A percentile compares a stretch with the other conserved stretches of the same genome.
Evolutionary conservation across 2,329 filamentous ascomycete species (phyloP).

Genomic region (Paracorniculantispora psalliotae): DNA sequence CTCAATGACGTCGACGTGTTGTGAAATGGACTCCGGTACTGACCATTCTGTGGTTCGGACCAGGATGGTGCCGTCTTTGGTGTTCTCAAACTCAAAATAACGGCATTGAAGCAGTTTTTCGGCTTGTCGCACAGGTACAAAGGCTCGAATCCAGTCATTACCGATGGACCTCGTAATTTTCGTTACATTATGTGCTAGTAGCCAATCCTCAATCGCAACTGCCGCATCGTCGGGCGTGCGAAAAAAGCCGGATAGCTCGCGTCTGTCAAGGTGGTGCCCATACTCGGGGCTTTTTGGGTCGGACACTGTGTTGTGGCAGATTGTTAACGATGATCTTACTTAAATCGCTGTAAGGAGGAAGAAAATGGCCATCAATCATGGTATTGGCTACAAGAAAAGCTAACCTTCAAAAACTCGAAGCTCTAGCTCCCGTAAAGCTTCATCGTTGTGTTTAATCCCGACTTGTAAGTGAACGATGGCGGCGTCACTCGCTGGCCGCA

Average conservation of each 20-base stretch:
- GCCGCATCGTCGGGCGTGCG: not conserved
- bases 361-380: no score
- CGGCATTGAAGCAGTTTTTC: conserved; percentile 4
- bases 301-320: not conserved
- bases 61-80: not conserved
- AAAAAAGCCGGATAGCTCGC: not conserved
- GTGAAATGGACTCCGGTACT: not conserved
- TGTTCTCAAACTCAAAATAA: conserved; percentile 11
- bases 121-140: not conserved
- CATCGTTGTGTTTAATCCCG: not conserved
- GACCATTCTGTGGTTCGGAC: conserved; percentile 10
- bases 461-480: conserved; percentile 4
- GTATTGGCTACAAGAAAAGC: not conserved
- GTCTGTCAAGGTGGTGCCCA: not conserved
- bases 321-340: no score
- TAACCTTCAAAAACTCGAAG: conserved; percentile 4
- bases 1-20: conserved; percentile 4
- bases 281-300: not conserved
- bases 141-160: conserved; percentile 3
- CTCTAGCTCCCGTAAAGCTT: not conserved
- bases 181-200: not conserved
- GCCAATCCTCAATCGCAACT: not conserved
- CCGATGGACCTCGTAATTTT: not conserved
- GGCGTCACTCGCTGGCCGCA: not conserved
- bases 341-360: no score